Evolutionary conservation across 768 basidiomycete species (phyloP).

Genomic region (Royoungia palumana): DNA sequence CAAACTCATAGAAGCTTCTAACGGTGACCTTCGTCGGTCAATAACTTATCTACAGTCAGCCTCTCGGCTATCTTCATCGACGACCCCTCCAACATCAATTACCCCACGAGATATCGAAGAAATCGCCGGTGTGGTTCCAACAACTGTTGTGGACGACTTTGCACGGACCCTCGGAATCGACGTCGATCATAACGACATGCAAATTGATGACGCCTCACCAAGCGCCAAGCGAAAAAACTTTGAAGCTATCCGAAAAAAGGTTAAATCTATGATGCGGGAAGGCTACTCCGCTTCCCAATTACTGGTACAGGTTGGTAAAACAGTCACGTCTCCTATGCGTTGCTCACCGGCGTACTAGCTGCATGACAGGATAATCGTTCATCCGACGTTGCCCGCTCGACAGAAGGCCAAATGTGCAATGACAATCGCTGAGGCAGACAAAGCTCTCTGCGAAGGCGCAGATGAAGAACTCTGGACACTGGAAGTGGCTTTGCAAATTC

Average conservation of each 20-base stretch:
- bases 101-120: slow-evolving; percentile 83
- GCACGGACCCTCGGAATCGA: slow-evolving; percentile 74
- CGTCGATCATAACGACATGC: slow-evolving; percentile 47
- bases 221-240: slow-evolving; percentile 41
- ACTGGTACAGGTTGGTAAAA: slow-evolving; percentile 68
- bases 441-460: slow-evolving; percentile 91
- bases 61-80: slow-evolving; percentile 77
- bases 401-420: slow-evolving; percentile 82
- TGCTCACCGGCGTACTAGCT: slow-evolving; percentile 47
- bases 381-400: slow-evolving; percentile 73
- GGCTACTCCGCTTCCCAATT: slow-evolving; percentile 93
- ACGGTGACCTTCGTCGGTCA: slow-evolving; percentile 91
- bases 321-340: slow-evolving; percentile 1
- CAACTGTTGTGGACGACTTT: slow-evolving; percentile 63
- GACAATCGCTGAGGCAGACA: slow-evolving; percentile 92
- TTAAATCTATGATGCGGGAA: slow-evolving; percentile 75
- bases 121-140: slow-evolving; percentile 94
- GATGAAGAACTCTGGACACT: slow-evolving; percentile 96
- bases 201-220: slow-evolving; percentile 36
- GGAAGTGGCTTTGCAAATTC: slow-evolving; percentile 77
- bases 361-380: slow-evolving; percentile 84
- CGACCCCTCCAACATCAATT: slow-evolving; percentile 69
- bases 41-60: slow-evolving; percentile 98
- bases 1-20: slow-evolving; percentile 74
- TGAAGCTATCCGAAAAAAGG: slow-evolving; percentile 61